Conservation (phyloP, 2,329 filamentous ascomycete genomes). For the Exophiala dermatitidis region DNA sequence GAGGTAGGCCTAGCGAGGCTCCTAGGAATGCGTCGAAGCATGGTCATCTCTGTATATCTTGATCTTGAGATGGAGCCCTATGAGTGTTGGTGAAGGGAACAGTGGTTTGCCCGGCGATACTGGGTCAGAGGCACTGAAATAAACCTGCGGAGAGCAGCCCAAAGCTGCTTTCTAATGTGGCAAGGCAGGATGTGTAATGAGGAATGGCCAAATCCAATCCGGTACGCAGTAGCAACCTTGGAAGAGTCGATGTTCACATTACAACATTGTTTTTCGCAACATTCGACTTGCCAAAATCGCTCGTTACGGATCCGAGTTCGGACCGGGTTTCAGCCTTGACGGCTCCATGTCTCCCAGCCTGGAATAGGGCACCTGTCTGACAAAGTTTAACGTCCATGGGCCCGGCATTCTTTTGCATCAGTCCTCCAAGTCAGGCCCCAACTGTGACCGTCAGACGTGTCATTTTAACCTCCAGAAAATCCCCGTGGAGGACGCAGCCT, state of each 20-base stretch:
- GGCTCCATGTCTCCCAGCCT: not conserved
- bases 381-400: not conserved
- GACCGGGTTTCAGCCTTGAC: not conserved
- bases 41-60: not conserved
- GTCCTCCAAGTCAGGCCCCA: too few relatives aligned
- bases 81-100: not conserved
- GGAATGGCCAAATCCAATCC: too few relatives aligned
- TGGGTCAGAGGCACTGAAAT: not conserved
- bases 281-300: not conserved
- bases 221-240: not conserved
- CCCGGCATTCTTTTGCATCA: too few relatives aligned
- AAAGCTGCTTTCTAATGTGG: constrained; percentile 9
- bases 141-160: constrained; percentile 1
- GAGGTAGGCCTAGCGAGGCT: constrained; percentile 17
- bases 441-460: too few relatives aligned
- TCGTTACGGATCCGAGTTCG: not conserved
- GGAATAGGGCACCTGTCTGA: not conserved
- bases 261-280: not conserved
- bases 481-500: not conserved
- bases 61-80: not conserved
- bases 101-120: too few relatives aligned
- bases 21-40: constrained; percentile 20
- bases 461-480: too few relatives aligned
- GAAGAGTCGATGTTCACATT: not conserved
- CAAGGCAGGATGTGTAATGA: not conserved